phyloP scores from a whole-genome alignment of 345 rosid species.

The Camelina neglecta region DNA sequence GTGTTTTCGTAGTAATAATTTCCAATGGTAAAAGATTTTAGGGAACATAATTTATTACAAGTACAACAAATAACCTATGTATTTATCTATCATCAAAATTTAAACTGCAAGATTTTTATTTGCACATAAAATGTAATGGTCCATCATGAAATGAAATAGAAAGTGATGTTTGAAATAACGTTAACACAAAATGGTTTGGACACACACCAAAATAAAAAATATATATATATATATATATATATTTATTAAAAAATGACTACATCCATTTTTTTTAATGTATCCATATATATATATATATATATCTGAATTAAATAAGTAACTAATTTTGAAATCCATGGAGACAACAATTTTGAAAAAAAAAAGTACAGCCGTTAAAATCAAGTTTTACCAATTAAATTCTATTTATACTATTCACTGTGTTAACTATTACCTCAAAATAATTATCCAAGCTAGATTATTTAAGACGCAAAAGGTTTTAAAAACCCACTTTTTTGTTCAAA shows the following conservation, averaged over 20 bases:
- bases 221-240: no score
- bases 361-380: no score
- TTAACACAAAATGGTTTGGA: background rate
- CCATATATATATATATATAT: background rate
- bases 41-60: background rate
- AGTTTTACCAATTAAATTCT: no score
- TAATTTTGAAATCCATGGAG: no score
- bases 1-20: no score
- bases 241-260: no score
- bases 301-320: background rate
- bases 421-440: no score
- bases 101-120: background rate
- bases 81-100: background rate
- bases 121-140: background rate
- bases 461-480: background rate
- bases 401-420: no score
- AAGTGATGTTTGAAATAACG: conserved; percentile 3
- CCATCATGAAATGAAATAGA: background rate
- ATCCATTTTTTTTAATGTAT: background rate
- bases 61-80: background rate
- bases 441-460: no score
- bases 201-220: no score
- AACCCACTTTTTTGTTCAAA: background rate
- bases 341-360: no score
- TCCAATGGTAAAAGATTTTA: no score